Base-by-base conservation (phyloP, 352 stramenopile genomes). In the Thalassiosira allenii region DNA sequence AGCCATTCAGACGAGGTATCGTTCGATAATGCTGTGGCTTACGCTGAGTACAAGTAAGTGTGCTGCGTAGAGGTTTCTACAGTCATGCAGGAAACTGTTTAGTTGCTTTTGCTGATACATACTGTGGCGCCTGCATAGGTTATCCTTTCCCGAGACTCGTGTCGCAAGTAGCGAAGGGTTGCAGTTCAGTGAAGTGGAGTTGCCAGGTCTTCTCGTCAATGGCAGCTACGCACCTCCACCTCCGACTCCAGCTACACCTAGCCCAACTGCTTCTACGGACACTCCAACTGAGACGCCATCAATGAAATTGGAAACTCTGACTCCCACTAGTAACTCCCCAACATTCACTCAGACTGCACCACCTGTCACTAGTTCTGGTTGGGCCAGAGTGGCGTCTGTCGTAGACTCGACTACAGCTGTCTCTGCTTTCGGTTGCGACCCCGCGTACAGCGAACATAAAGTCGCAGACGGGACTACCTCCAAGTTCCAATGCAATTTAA, bases 141-240 rank as follows among this genome's bases (percentile, higher is more conserved):
- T 44, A 14, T 44, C 37, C 6, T 14, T 44, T 44, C 37, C 23
- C 23, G 44, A 54, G 44, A 54, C 44, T 25, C 44, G 44, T 22
- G 44, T 25, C 23, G 11, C 44, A 54, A 54, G 44, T 25, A 8
- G 9, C 23, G 20, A 4, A 0, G 5, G 12, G 3, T 9, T 70
- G 23, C 30, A 70, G 20, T 52, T 70, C 27, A 32, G 22, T 33
- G 61, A 70, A 32, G 52, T 70, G 56, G 61, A 70, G 23, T 5
- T 70, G 2, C 61, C 61, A 9, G 61, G 61, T 20, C 29, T 47
- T 29, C 3, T 64, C 17, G 29, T 64, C 54, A 44, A 44, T 44
- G 37, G 37, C 14, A 44, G 37, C 14, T 44, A 44, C 37, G 6
- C 37, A 14, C 37, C 37, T 44, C 37, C 37, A 14, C 37, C 37